These are phyloP conservation scores for Tubosaeta sp. DNA, from an alignment of 768 basidiomycete genomes.

Conservation along the genomic window DNA sequence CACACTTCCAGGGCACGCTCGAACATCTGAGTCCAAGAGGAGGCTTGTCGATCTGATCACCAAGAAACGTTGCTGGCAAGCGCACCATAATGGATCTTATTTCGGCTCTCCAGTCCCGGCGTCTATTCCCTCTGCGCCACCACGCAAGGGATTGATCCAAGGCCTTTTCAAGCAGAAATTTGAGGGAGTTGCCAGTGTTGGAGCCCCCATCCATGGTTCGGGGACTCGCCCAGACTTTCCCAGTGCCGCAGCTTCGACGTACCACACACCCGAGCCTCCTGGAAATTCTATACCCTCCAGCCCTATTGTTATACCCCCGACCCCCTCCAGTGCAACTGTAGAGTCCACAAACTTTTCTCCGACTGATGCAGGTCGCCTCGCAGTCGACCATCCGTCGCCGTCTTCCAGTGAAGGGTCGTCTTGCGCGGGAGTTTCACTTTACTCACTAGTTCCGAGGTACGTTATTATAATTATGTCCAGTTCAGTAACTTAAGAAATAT, in stretches of 20 bases:
- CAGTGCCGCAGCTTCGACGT: neutral
- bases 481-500: neutral
- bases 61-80: slow-evolving; percentile 6
- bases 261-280: slow-evolving; percentile 11
- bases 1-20: slow-evolving; percentile 13
- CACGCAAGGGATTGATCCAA: neutral
- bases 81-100: slow-evolving; percentile 2
- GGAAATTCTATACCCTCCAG: slow-evolving; percentile 1
- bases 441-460: slow-evolving; percentile 12
- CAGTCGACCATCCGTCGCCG: neutral
- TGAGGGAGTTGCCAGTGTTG: neutral
- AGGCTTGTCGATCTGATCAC: slow-evolving; percentile 15
- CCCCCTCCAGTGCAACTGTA: neutral
- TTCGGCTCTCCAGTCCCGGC: slow-evolving; percentile 9
- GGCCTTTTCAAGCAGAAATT: neutral
- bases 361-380: neutral
- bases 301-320: slow-evolving; percentile 12
- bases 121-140: neutral
- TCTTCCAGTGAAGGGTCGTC: slow-evolving; percentile 1
- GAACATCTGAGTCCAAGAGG: slow-evolving; percentile 9
- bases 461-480: neutral
- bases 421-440: neutral
- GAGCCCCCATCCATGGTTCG: neutral
- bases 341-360: neutral
- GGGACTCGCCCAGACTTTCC: neutral